phyloP scores from a whole-genome alignment of 2,329 filamentous ascomycete genomes.

The Colletotrichum sp. region DNA sequence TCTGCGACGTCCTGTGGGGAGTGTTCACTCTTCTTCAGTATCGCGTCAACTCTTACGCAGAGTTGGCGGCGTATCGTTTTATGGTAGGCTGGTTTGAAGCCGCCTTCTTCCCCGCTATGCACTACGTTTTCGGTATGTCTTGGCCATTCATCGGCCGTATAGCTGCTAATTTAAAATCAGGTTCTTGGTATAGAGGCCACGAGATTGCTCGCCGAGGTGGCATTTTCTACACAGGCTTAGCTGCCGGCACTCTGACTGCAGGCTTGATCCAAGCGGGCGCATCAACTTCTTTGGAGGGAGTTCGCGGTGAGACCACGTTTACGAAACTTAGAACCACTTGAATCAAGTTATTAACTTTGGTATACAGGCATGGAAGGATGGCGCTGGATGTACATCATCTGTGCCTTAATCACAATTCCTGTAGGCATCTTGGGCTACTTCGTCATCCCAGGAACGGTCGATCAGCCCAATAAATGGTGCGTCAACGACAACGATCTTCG shows the following conservation, averaged over 20 bases:
- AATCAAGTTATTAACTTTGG: fast-evolving
- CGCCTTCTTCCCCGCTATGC: slow-evolving; percentile 33
- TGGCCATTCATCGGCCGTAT: fast-evolving
- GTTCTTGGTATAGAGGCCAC: slow-evolving; percentile 49
- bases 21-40: slow-evolving; percentile 55
- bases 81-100: slow-evolving; percentile 35
- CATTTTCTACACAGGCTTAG: slow-evolving; percentile 47
- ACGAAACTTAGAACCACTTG: neutral
- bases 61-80: slow-evolving; percentile 30
- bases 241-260: slow-evolving; percentile 47
- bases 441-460: slow-evolving; percentile 37
- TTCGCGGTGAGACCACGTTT: slow-evolving; percentile 43
- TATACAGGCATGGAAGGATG: slow-evolving; percentile 42
- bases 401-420: slow-evolving; percentile 45
- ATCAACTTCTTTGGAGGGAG: slow-evolving; percentile 45
- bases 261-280: slow-evolving; percentile 50
- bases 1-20: slow-evolving; percentile 55
- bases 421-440: slow-evolving; percentile 45
- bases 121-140: slow-evolving; percentile 23
- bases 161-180: slow-evolving; percentile 44
- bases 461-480: slow-evolving; percentile 35
- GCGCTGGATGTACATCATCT: slow-evolving; percentile 53
- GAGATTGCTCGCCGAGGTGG: slow-evolving; percentile 42
- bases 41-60: slow-evolving; percentile 24
- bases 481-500: slow-evolving; percentile 35